Conservation (phyloP, 129 eudicot species). For the Lactuca sativa region DNA sequence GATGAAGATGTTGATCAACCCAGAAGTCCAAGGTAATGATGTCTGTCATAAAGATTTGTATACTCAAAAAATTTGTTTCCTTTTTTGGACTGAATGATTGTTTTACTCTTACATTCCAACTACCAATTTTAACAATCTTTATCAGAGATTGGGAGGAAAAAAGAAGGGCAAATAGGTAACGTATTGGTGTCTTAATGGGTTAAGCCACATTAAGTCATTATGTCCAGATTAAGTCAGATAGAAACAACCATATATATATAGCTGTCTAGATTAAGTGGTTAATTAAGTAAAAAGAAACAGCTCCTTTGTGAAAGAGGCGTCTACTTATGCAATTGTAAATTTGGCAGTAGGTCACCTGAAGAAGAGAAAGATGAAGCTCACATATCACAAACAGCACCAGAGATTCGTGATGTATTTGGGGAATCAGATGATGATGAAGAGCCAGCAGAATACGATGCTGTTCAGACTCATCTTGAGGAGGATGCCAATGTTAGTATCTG, state of each 20-base stretch:
- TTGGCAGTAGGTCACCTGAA: conserved; percentile 54
- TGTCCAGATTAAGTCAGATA: no score
- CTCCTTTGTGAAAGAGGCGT: conserved; percentile 7
- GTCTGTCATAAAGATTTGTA: no score
- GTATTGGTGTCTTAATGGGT: no score
- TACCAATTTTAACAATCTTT: no score
- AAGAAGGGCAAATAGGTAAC: no score
- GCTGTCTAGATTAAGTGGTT: not conserved
- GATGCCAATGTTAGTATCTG: conserved; percentile 63
- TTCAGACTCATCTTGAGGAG: conserved; percentile 60
- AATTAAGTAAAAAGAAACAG: no score
- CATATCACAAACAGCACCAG: conserved; percentile 67
- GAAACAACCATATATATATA: no score
- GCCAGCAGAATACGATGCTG: conserved; percentile 65
- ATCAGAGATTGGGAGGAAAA: no score
- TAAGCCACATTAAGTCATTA: no score
- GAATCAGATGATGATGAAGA: conserved; percentile 98
- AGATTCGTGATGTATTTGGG: conserved; percentile 96
- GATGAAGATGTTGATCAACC: conserved; percentile 88
- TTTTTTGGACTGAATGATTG: no score
- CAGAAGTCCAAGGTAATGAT: conserved; percentile 57
- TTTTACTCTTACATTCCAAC: no score
- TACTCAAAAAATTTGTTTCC: no score
- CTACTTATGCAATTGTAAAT: conserved; percentile 16
- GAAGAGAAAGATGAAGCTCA: conserved; percentile 81